Percentiles rank a stretch among this genome's conserved stretches.
phyloP scores from a whole-genome alignment of 1,284 basidiomycete genomes.

The Malassezia cuniculi region DNA sequence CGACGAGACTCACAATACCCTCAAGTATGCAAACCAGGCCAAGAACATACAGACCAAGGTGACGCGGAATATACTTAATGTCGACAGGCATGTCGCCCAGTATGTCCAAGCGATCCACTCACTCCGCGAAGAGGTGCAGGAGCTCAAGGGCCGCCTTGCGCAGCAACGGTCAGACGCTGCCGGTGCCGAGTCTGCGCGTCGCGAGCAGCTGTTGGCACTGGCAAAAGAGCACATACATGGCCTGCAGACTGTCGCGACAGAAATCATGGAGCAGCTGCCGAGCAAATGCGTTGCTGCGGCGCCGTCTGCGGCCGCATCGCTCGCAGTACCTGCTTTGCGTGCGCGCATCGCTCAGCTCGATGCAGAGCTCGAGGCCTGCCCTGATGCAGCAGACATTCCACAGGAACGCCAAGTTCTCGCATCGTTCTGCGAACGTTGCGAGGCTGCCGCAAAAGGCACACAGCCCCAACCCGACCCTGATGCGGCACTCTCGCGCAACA shows the following conservation, averaged over 20 bases:
- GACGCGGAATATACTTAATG: slow-evolving; percentile 41
- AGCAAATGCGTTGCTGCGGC: not conserved
- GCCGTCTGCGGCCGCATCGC: slow-evolving; percentile 1
- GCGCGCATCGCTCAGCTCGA: not conserved
- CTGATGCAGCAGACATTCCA: too few relatives aligned
- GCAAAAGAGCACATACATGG: not conserved
- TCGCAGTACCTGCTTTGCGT: too few relatives aligned
- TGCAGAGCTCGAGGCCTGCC: too few relatives aligned
- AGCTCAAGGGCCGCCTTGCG: slow-evolving; percentile 70
- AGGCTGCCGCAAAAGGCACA: not conserved
- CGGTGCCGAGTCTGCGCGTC: too few relatives aligned
- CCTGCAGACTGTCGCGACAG: not conserved
- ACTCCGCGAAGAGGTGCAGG: slow-evolving; percentile 66
- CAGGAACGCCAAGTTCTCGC: not conserved
- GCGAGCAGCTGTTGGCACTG: not conserved
- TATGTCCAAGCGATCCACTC: slow-evolving; percentile 76
- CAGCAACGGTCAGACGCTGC: slow-evolving; percentile 45
- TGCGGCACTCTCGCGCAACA: too few relatives aligned
- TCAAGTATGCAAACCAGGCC: slow-evolving; percentile 45
- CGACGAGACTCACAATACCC: slow-evolving; percentile 44
- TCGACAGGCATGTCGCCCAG: slow-evolving; percentile 43
- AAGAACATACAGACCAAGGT: slow-evolving; percentile 45
- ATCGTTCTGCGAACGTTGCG: not conserved
- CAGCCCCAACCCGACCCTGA: too few relatives aligned
- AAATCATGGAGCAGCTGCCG: not conserved